Conservation (phyloP, 176 grass and related monocot genomes). For the Cenchrus purpureus region DNA sequence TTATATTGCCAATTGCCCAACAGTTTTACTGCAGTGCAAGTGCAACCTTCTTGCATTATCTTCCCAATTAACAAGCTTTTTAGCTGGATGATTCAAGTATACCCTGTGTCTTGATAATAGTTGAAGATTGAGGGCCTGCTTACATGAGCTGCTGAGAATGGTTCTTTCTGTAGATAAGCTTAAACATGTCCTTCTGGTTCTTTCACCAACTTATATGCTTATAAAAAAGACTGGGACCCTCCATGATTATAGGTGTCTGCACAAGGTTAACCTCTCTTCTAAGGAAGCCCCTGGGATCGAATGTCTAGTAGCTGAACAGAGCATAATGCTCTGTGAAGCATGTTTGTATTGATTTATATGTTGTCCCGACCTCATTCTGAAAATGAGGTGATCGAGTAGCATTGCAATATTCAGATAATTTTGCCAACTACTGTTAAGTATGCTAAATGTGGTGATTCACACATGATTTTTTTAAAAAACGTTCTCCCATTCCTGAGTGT, state of each 20-base stretch:
- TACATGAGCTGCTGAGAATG: not conserved
- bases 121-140: slow-evolving; percentile 17
- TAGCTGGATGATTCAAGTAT: slow-evolving; percentile 18
- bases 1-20: not conserved
- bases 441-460: not conserved
- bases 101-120: slow-evolving; percentile 3
- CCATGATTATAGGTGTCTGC: not conserved
- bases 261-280: not conserved
- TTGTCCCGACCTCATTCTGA: not conserved
- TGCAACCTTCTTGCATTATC: slow-evolving; percentile 33
- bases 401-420: not conserved
- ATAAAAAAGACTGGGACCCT: not conserved
- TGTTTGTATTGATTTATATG: not conserved
- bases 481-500: not conserved
- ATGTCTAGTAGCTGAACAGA: slow-evolving; percentile 31
- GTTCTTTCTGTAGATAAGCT: slow-evolving; percentile 11
- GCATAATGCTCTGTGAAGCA: not conserved
- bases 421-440: not conserved
- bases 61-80: not conserved
- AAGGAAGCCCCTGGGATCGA: not conserved
- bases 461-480: not conserved
- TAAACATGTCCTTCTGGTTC: slow-evolving; percentile 10
- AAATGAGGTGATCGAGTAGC: slow-evolving; percentile 11
- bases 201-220: slow-evolving; percentile 1
- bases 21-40: slow-evolving; percentile 28